Conservation (phyloP, 2,329 filamentous ascomycete genomes). For the Epichloe sylvatica region DNA sequence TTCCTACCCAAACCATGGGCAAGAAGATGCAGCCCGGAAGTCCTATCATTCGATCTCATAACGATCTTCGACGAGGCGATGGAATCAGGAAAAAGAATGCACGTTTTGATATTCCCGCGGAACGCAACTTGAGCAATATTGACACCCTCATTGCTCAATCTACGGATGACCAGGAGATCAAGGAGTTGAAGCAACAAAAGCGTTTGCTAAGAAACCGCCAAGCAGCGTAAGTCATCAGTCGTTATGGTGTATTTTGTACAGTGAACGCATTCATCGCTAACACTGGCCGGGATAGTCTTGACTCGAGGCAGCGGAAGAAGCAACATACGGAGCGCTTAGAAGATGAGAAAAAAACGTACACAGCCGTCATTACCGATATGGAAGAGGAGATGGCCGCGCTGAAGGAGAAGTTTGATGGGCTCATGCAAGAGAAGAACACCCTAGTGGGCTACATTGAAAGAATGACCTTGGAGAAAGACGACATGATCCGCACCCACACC, state of each 20-base stretch:
- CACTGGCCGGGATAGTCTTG: slow-evolving; percentile 45
- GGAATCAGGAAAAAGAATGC: slow-evolving; percentile 98
- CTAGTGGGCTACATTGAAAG: slow-evolving; percentile 62
- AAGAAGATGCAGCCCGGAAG: slow-evolving; percentile 54
- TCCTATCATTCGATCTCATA: slow-evolving; percentile 58
- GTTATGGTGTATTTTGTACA: neutral
- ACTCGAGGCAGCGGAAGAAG: slow-evolving; percentile 96
- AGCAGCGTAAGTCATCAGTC: slow-evolving; percentile 59
- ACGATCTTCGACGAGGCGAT: slow-evolving; percentile 64
- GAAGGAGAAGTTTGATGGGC: slow-evolving; percentile 55
- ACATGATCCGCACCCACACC: slow-evolving; percentile 77
- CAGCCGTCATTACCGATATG: slow-evolving; percentile 58
- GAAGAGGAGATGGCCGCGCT: slow-evolving; percentile 63
- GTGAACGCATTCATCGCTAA: slow-evolving; percentile 4
- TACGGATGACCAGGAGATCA: slow-evolving; percentile 82
- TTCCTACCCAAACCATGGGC: slow-evolving; percentile 33
- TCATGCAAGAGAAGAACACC: slow-evolving; percentile 59
- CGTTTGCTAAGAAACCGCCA: slow-evolving; percentile 86
- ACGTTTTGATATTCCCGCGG: slow-evolving; percentile 89
- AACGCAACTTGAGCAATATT: slow-evolving; percentile 88
- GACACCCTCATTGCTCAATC: slow-evolving; percentile 82
- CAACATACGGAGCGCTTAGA: slow-evolving; percentile 93
- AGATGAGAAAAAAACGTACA: slow-evolving; percentile 89
- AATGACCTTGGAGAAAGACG: slow-evolving; percentile 76
- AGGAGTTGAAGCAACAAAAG: slow-evolving; percentile 98